A percentile compares a stretch with the other conserved stretches of the same genome.
phyloP scores from a whole-genome alignment of 805 yeast genomes.

The Wickerhamiella brachini region DNA sequence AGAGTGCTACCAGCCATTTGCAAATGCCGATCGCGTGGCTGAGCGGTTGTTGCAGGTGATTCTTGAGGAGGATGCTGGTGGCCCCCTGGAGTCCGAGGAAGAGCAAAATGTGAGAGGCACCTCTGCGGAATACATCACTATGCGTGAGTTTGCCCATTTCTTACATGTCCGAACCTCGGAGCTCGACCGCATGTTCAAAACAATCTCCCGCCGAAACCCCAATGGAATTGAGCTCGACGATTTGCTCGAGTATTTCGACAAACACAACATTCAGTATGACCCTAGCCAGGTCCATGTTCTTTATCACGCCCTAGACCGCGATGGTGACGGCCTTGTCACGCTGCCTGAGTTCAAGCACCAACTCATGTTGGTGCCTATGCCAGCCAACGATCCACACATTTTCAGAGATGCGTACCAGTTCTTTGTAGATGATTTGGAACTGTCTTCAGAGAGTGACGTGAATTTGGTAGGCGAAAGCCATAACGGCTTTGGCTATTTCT shows the following conservation, averaged over 20 bases:
- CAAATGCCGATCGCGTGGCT: slow-evolving; percentile 1
- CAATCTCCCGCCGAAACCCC: neutral
- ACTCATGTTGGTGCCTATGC: slow-evolving; percentile 62
- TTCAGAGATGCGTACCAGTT: slow-evolving; percentile 67
- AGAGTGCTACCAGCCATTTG: slow-evolving; percentile 1
- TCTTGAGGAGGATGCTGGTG: neutral
- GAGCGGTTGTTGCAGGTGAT: neutral
- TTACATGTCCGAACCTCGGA: slow-evolving; percentile 1
- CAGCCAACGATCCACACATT: slow-evolving; percentile 28
- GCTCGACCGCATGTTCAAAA: slow-evolving; percentile 1
- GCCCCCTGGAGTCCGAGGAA: neutral
- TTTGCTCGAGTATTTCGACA: slow-evolving; percentile 45
- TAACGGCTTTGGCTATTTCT: slow-evolving; percentile 77
- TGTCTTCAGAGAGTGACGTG: slow-evolving; percentile 87
- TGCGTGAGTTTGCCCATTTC: neutral
- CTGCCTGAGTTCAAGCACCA: slow-evolving; percentile 81
- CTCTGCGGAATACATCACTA: neutral
- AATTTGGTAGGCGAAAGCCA: slow-evolving; percentile 64
- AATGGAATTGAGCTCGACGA: slow-evolving; percentile 10
- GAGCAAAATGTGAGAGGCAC: neutral
- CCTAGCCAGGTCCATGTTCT: slow-evolving; percentile 39
- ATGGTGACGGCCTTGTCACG: slow-evolving; percentile 54
- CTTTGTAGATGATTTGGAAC: slow-evolving; percentile 66
- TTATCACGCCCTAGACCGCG: slow-evolving; percentile 40
- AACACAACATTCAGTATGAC: slow-evolving; percentile 40